These are phyloP conservation scores for Trametes gibbosa DNA, from an alignment of 768 basidiomycete genomes.

Conservation along the genomic window DNA sequence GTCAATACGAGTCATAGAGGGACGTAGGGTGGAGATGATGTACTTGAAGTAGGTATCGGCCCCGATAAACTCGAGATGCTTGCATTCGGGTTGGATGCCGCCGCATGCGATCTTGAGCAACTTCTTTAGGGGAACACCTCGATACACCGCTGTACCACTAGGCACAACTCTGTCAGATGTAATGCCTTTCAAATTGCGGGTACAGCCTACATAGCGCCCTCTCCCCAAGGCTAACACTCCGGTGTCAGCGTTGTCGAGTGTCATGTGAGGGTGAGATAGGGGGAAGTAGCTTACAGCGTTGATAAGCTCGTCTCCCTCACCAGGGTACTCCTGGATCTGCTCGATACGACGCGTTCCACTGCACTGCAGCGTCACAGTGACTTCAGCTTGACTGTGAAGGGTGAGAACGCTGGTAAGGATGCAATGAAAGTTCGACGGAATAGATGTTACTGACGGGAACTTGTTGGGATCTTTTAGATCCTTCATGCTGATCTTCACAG, in stretches of 20 bases:
- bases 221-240: constrained; percentile 39
- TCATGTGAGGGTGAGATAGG: neutral
- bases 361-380: constrained; percentile 55
- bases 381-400: constrained; percentile 37
- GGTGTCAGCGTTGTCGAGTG: too few species aligned
- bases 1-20: neutral
- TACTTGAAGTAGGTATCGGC: constrained; percentile 59
- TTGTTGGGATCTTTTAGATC: constrained; percentile 46
- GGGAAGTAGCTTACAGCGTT: constrained; percentile 7
- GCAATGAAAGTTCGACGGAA: neutral
- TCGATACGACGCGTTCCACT: constrained; percentile 52
- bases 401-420: neutral
- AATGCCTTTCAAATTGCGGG: neutral
- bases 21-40: neutral
- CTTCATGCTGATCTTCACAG: constrained; percentile 42
- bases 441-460: constrained; percentile 39
- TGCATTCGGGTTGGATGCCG: constrained; percentile 44
- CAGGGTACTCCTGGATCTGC: constrained; percentile 51
- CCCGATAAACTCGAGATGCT: constrained; percentile 55
- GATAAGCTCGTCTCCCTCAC: constrained; percentile 51
- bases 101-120: constrained; percentile 52
- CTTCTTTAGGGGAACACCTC: constrained; percentile 53
- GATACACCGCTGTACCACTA: constrained; percentile 51
- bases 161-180: neutral
- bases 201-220: constrained; percentile 46